Conservation (phyloP, 495 filamentous ascomycete species). For the Amphirosellinia nigrospora region DNA sequence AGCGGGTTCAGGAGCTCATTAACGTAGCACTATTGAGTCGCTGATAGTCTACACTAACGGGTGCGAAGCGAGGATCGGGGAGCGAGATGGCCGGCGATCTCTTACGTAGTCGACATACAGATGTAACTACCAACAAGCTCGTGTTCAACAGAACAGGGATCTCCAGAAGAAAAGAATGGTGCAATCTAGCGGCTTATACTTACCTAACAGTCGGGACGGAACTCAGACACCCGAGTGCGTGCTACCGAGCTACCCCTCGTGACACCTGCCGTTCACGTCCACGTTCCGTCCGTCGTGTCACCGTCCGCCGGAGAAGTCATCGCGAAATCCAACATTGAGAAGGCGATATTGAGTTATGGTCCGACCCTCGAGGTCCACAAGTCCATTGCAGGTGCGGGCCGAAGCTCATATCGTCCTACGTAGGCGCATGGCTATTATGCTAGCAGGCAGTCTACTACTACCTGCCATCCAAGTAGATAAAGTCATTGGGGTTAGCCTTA, state of each 20-base stretch:
- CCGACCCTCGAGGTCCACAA: not conserved
- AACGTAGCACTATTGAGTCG: not conserved
- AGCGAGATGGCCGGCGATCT: not conserved
- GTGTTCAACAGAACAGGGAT: slow-evolving; percentile 5
- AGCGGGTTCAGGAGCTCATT: not conserved
- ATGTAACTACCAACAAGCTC: not conserved
- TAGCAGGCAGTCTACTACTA: not conserved
- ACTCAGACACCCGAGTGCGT: not conserved
- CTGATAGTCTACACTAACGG: not conserved
- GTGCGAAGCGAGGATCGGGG: not conserved
- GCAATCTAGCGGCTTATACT: not conserved
- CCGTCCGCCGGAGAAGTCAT: not conserved
- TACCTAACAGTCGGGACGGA: not conserved
- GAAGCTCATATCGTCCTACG: not conserved
- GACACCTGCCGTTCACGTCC: slow-evolving; percentile 9
- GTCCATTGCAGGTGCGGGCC: not conserved
- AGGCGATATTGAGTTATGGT: not conserved
- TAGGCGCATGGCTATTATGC: not conserved
- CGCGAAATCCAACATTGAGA: not conserved
- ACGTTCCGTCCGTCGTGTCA: not conserved
- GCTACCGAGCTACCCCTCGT: not conserved
- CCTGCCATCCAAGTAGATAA: not conserved
- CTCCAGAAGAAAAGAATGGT: not conserved
- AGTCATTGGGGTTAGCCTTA: not conserved
- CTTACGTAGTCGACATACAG: no score